Conservation (phyloP, 192 early-diverging fungal species). For the Dissophora ornata region DNA sequence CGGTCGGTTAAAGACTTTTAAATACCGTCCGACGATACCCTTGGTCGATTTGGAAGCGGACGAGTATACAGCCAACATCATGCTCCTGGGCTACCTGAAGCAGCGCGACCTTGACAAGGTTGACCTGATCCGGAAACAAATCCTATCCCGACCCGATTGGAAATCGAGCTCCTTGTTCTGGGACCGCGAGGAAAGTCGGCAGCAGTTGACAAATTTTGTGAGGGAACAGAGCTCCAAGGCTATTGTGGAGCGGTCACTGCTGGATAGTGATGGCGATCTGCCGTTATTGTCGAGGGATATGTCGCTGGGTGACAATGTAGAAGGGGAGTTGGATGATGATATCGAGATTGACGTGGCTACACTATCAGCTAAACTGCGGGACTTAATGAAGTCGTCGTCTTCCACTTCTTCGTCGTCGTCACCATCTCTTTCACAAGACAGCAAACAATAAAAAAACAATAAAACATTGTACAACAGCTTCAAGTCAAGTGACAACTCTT, state of each 20-base stretch:
- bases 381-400: conserved; percentile 25
- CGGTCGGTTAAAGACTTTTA: no score
- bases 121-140: conserved; percentile 22
- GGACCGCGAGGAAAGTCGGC: conserved; percentile 18
- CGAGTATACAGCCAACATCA: conserved; percentile 48
- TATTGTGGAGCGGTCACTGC: background rate
- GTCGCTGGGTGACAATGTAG: background rate
- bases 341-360: conserved; percentile 52
- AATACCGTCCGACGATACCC: background rate
- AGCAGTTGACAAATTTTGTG: conserved; percentile 19
- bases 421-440: no score
- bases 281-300: background rate
- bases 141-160: conserved; percentile 34
- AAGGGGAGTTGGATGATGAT: conserved; percentile 33
- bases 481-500: no score
- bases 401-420: conserved; percentile 1
- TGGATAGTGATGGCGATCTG: background rate
- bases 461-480: no score
- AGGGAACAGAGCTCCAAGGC: conserved; percentile 19
- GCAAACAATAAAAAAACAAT: background rate
- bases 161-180: conserved; percentile 11
- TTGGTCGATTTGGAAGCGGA: conserved; percentile 27
- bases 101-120: conserved; percentile 25
- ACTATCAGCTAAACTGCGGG: conserved; percentile 35
- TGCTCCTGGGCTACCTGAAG: conserved; percentile 41